phyloP scores from a whole-genome alignment of 225 moss, liverwort and hornwort species.

The Lunularia cruciata region DNA sequence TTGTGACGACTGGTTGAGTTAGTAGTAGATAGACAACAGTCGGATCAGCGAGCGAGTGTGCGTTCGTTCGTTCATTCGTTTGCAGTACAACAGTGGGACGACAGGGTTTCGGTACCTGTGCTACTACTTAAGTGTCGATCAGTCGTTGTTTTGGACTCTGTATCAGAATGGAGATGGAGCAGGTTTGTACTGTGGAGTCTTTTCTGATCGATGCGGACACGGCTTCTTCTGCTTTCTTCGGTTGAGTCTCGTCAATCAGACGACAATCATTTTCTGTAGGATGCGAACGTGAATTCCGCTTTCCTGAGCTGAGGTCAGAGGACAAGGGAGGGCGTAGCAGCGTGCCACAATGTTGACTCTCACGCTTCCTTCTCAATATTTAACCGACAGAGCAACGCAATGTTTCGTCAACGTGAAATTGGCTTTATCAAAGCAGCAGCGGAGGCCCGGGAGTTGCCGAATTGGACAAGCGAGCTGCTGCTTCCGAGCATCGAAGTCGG shows the following conservation, averaged over 20 bases:
- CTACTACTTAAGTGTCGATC: no score
- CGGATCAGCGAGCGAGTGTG: no score
- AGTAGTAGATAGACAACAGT: no score
- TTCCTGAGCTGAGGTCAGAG: neutral
- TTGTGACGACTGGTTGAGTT: no score
- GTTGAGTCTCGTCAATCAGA: neutral
- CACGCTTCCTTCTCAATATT: slow-evolving; percentile 2
- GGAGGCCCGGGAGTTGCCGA: neutral
- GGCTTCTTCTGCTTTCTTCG: neutral
- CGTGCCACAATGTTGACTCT: neutral
- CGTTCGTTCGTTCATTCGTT: no score
- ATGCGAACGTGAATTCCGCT: neutral
- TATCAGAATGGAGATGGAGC: no score
- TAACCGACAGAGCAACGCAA: neutral
- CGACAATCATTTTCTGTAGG: neutral
- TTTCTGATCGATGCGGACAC: neutral
- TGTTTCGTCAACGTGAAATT: neutral
- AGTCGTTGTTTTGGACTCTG: no score
- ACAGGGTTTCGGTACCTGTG: no score
- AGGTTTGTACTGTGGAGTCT: no score
- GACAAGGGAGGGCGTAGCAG: neutral
- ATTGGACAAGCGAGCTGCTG: neutral
- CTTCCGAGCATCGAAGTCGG: neutral
- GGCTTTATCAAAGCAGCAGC: neutral
- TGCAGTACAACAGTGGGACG: no score